phyloP scores from a whole-genome alignment of 176 grass and related monocot genomes.

The Areca catechu region DNA sequence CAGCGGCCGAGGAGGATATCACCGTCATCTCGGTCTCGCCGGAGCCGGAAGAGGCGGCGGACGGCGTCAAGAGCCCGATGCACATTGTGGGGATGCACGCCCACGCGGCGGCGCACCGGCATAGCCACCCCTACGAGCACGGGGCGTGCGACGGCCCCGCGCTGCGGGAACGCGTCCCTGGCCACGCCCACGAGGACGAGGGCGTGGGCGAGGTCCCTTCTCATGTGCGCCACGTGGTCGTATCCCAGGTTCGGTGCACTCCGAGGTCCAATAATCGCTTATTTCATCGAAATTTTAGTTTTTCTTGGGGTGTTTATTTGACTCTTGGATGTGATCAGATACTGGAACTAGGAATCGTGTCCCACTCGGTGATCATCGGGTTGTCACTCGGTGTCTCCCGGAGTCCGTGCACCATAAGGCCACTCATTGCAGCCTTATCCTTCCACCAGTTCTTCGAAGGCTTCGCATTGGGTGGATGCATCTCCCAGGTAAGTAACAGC shows the following conservation, averaged over 20 bases:
- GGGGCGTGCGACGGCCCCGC: too few species aligned
- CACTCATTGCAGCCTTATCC: slow-evolving; percentile 6
- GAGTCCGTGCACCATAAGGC: slow-evolving; percentile 16
- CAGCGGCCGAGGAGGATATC: slow-evolving; percentile 1
- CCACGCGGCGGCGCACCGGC: not conserved
- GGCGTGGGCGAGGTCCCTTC: not conserved
- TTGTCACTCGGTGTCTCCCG: slow-evolving; percentile 1
- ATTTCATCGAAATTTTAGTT: too few species aligned
- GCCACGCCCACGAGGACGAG: not conserved
- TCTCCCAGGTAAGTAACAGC: not conserved
- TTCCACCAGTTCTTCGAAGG: slow-evolving; percentile 18
- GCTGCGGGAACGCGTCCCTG: not conserved
- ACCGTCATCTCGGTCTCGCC: not conserved
- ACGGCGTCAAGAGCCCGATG: not conserved
- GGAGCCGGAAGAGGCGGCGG: not conserved
- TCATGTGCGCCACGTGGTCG: slow-evolving; percentile 8
- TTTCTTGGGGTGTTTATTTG: not conserved
- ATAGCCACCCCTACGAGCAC: not conserved
- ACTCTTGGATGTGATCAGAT: not conserved
- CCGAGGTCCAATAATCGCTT: not conserved
- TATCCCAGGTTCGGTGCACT: not conserved
- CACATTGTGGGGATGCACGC: slow-evolving; percentile 1
- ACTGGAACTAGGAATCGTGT: slow-evolving; percentile 15
- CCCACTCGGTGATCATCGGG: slow-evolving; percentile 11
- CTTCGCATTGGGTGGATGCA: slow-evolving; percentile 13